Conservation (phyloP, 768 basidiomycete genomes). For the Rhodotorula paludigena region DNA sequence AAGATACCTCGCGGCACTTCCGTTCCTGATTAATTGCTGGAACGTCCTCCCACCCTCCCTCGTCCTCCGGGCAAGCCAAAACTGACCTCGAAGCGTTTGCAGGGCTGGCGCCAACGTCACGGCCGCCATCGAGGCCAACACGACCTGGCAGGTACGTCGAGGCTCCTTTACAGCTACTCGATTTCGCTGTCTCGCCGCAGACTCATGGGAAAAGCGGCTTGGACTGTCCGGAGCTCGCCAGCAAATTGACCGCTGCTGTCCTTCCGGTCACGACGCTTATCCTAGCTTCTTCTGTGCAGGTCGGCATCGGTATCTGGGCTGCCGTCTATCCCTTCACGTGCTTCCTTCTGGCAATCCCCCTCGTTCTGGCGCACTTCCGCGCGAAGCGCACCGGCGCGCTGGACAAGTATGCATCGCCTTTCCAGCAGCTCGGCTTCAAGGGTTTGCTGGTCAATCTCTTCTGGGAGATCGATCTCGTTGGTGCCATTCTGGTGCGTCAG, state of each 20-base stretch:
- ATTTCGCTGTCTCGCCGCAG: no score
- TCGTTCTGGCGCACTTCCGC: slow-evolving; percentile 38
- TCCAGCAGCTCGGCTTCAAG: slow-evolving; percentile 17
- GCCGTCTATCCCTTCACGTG: slow-evolving; percentile 44
- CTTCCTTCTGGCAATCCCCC: slow-evolving; percentile 36
- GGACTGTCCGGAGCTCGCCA: no score
- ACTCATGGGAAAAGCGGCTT: no score
- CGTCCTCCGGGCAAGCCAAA: no score
- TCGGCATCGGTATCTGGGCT: slow-evolving; percentile 43
- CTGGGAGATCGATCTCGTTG: slow-evolving; percentile 47
- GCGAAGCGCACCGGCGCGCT: slow-evolving; percentile 35
- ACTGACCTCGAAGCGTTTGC: no score
- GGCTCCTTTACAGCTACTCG: no score
- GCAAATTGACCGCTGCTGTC: no score
- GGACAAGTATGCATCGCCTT: slow-evolving; percentile 30
- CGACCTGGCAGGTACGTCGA: slow-evolving; percentile 39
- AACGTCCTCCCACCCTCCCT: no score
- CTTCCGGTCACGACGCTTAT: no score
- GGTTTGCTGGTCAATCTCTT: slow-evolving; percentile 39
- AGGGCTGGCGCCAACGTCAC: slow-evolving; percentile 40
- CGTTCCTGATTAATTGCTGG: neutral
- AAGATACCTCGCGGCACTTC: no score
- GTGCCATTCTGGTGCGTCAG: slow-evolving; percentile 43
- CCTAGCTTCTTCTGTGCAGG: slow-evolving; percentile 11
- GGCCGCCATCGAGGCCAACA: slow-evolving; percentile 29